Evolutionary conservation across 2,329 filamentous ascomycete genomes (phyloP).

Genomic region (Stemphylium lycopersici): DNA sequence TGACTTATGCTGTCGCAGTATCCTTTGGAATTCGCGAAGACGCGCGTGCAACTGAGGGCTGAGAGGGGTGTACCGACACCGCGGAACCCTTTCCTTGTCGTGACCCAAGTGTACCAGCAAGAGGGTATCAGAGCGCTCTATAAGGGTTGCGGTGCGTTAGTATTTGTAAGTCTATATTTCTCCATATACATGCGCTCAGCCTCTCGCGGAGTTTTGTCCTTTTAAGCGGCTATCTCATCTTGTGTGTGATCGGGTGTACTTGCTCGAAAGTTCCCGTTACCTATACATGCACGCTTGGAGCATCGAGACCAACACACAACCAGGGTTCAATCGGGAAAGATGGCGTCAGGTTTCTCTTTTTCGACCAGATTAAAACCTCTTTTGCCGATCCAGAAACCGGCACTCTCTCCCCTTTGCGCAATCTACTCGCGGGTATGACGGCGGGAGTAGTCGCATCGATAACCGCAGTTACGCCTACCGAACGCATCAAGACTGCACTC

Average conservation of each 20-base stretch:
- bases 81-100: slow-evolving; percentile 64
- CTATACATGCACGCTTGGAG: too few species aligned
- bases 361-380: slow-evolving; percentile 67
- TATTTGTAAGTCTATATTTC: slow-evolving; percentile 50
- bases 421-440: slow-evolving; percentile 68
- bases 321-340: slow-evolving; percentile 68
- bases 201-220: background rate
- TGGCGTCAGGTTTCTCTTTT: slow-evolving; percentile 69
- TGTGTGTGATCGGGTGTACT: background rate
- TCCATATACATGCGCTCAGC: background rate
- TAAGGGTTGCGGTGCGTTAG: slow-evolving; percentile 66
- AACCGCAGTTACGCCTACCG: slow-evolving; percentile 70
- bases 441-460: slow-evolving; percentile 67
- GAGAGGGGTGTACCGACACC: slow-evolving; percentile 54
- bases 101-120: slow-evolving; percentile 59
- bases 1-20: slow-evolving; percentile 49
- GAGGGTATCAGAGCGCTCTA: slow-evolving; percentile 67
- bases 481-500: slow-evolving; percentile 71
- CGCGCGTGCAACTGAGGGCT: slow-evolving; percentile 62
- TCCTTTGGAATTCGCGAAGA: slow-evolving; percentile 73
- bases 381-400: slow-evolving; percentile 63
- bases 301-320: slow-evolving; percentile 15
- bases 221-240: background rate
- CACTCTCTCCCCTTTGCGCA: slow-evolving; percentile 60
- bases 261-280: background rate